A percentile compares a stretch with the other conserved stretches of the same genome.
Evolutionary conservation across 2,329 filamentous ascomycete genomes (phyloP).

Genomic region (Mollisia scopiformis): DNA sequence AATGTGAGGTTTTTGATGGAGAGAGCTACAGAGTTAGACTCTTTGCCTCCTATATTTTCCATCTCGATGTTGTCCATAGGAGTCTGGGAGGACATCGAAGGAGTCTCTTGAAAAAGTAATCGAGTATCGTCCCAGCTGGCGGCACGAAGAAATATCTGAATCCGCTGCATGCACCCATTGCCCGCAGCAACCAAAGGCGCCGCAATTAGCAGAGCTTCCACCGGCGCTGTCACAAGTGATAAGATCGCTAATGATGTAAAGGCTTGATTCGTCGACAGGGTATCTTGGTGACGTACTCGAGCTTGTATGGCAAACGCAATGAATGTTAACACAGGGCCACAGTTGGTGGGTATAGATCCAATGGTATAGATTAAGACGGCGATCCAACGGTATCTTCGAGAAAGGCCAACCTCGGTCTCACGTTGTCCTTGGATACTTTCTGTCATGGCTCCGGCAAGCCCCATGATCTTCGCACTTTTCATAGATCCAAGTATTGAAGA

Average conservation of each 20-base stretch:
- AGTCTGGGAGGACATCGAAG: too few relatives aligned
- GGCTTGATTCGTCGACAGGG: slow-evolving; percentile 19
- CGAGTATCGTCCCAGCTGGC: not conserved
- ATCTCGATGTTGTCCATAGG: too few relatives aligned
- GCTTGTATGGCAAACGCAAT: slow-evolving; percentile 5
- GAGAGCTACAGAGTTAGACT: too few relatives aligned
- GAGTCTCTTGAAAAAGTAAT: not conserved
- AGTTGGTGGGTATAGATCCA: slow-evolving; percentile 25
- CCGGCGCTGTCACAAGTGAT: slow-evolving; percentile 26
- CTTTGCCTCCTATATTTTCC: too few relatives aligned
- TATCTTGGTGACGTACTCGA: not conserved
- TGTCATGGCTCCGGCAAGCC: slow-evolving; percentile 9
- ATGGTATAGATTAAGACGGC: slow-evolving; percentile 44
- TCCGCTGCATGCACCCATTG: slow-evolving; percentile 22
- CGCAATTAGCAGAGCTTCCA: slow-evolving; percentile 26
- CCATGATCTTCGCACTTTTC: slow-evolving; percentile 45
- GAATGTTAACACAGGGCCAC: slow-evolving; percentile 25
- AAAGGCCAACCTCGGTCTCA: slow-evolving; percentile 34
- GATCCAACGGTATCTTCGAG: slow-evolving; percentile 42
- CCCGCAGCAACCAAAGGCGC: slow-evolving; percentile 17
- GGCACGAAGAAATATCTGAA: slow-evolving; percentile 35
- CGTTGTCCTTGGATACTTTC: slow-evolving; percentile 6
- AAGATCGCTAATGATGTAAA: slow-evolving; percentile 27
- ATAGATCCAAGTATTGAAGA: slow-evolving; percentile 40
- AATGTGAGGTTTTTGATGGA: too few relatives aligned